phyloP scores from a whole-genome alignment of 208 protist species.

The Herpetomonas tarakana region DNA sequence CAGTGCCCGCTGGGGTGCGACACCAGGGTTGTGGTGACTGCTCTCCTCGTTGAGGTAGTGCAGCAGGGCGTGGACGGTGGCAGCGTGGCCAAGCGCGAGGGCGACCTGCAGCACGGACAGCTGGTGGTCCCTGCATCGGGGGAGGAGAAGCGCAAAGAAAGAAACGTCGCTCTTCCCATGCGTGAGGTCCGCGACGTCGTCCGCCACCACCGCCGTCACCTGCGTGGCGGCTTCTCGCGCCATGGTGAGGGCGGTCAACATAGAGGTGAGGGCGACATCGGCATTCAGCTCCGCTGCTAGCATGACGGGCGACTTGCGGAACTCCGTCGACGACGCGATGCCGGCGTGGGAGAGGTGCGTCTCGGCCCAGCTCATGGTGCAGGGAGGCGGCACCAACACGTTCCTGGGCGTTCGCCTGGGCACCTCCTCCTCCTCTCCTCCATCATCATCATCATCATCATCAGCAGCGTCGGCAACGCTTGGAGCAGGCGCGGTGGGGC shows the following conservation, averaged over 20 bases:
- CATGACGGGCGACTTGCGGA: conserved; percentile 34
- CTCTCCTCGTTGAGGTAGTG: neutral
- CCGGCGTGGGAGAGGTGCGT: conserved; percentile 34
- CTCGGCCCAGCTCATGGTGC: conserved; percentile 17
- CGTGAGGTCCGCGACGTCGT: neutral
- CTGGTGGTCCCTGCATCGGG: conserved; percentile 20
- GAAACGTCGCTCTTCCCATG: neutral
- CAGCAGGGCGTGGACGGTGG: conserved; percentile 5
- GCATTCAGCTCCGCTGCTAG: conserved; percentile 30
- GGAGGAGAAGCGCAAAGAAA: conserved; percentile 10
- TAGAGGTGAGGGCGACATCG: conserved; percentile 25
- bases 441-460: too few relatives aligned
- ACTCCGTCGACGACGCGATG: conserved; percentile 14
- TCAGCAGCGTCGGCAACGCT: neutral
- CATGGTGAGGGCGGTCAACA: conserved; percentile 25
- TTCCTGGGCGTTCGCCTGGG: too few relatives aligned
- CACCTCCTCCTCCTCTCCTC: too few relatives aligned
- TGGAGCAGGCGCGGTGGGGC: conserved; percentile 2
- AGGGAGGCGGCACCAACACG: neutral
- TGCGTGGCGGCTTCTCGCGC: conserved; percentile 2
- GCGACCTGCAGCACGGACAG: conserved; percentile 30
- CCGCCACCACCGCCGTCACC: neutral
- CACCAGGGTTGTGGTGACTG: neutral
- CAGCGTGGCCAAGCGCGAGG: conserved; percentile 27
- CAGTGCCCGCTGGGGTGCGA: neutral